phyloP scores from a whole-genome alignment of 2,329 filamentous ascomycete genomes.

The Neofusicoccum kwambonambiense region DNA sequence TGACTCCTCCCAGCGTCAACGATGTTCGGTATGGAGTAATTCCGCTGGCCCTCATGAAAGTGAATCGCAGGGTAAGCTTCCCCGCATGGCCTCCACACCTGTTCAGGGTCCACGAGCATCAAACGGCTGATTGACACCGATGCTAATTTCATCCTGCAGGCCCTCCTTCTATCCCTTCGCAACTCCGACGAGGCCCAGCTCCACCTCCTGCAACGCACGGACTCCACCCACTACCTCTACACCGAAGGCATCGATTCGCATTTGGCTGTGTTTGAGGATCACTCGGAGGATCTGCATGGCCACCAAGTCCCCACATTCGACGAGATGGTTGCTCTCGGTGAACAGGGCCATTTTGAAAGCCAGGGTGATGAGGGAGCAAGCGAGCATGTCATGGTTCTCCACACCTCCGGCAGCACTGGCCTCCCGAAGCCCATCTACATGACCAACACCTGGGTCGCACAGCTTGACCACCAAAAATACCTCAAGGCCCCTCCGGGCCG shows the following conservation, averaged over 20 bases:
- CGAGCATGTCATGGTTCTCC: constrained; percentile 30
- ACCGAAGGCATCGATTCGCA: constrained; percentile 14
- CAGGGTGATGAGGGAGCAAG: not conserved
- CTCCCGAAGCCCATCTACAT: constrained; percentile 32
- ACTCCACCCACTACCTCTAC: constrained; percentile 11
- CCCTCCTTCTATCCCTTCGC: constrained; percentile 12
- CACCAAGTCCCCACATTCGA: not conserved
- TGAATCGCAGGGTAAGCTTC: constrained; percentile 1
- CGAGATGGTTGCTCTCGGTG: constrained; percentile 1
- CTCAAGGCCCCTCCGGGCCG: constrained; percentile 20
- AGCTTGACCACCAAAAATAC: constrained; percentile 22
- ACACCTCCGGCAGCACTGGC: constrained; percentile 38
- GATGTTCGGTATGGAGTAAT: constrained; percentile 10
- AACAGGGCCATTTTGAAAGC: not conserved
- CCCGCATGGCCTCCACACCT: not conserved
- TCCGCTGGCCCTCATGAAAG: constrained; percentile 4
- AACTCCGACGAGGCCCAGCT: constrained; percentile 17
- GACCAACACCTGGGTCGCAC: constrained; percentile 21
- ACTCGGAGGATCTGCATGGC: not conserved
- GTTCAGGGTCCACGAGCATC: no score
- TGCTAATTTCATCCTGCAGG: not conserved
- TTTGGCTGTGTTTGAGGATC: not conserved
- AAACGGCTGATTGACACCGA: not conserved
- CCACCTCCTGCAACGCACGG: constrained; percentile 7
- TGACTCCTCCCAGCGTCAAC: not conserved